Percentiles rank a stretch among this genome's conserved stretches.
Conservation (phyloP, 768 basidiomycete genomes). For the Boletus subcaerulescens region DNA sequence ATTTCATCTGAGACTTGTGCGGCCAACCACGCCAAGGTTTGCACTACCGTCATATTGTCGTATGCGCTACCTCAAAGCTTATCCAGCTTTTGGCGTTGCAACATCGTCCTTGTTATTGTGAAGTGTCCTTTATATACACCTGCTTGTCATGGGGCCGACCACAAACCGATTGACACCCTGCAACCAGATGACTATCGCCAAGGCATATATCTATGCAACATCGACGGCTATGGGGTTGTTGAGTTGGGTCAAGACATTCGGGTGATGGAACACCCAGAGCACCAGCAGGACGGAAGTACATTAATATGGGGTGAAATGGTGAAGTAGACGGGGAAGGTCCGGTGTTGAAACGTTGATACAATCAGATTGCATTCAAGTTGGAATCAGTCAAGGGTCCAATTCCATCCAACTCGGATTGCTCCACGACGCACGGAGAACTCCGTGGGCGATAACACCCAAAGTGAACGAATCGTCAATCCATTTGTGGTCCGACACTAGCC, state of each 20-base stretch:
- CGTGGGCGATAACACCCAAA: too few relatives aligned
- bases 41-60: conserved; percentile 56
- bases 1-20: neutral
- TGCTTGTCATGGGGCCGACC: conserved; percentile 70
- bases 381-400: too few relatives aligned
- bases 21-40: too few relatives aligned
- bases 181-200: conserved; percentile 38
- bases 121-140: conserved; percentile 36
- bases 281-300: conserved; percentile 54
- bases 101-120: conserved; percentile 58
- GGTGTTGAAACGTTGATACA: conserved; percentile 53
- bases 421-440: too few relatives aligned
- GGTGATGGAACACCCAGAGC: conserved; percentile 51
- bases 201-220: conserved; percentile 18
- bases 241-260: conserved; percentile 48
- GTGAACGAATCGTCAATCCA: too few relatives aligned
- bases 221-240: conserved; percentile 32
- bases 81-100: conserved; percentile 67
- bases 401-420: too few relatives aligned
- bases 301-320: conserved; percentile 51
- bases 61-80: conserved; percentile 54
- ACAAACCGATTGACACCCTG: conserved; percentile 57
- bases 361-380: too few relatives aligned
- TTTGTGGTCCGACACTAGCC: too few relatives aligned
- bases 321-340: conserved; percentile 75